A percentile compares a stretch with the other conserved stretches of the same genome.
Evolutionary conservation across 228 moss, liverwort and hornwort species (phyloP).

Genomic region (Sphagnum magellanicum): DNA sequence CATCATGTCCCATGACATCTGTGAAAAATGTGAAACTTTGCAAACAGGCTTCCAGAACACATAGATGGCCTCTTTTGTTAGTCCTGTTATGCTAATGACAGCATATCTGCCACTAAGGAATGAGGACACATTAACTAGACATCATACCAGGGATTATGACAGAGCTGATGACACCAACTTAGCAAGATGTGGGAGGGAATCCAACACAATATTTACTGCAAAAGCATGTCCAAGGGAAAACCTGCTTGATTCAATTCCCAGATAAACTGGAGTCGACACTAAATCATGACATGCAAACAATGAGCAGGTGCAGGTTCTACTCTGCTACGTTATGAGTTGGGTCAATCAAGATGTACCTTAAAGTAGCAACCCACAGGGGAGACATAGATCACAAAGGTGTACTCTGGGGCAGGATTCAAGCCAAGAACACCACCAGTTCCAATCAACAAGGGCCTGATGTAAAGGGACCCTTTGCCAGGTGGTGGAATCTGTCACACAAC

Average conservation of each 20-base stretch:
- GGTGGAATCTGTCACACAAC: constrained; percentile 38
- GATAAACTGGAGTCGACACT: no score
- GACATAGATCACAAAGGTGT: constrained; percentile 42
- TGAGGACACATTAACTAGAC: no score
- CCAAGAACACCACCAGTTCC: constrained; percentile 43
- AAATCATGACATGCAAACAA: no score
- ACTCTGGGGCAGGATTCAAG: constrained; percentile 43
- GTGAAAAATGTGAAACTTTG: no score
- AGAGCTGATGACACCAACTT: background rate
- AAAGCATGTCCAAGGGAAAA: background rate
- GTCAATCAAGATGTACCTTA: constrained; percentile 15
- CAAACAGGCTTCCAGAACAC: no score
- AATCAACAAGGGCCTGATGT: constrained; percentile 42
- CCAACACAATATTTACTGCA: background rate
- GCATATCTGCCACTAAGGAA: background rate
- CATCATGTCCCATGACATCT: no score
- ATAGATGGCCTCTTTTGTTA: no score
- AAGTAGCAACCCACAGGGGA: constrained; percentile 59
- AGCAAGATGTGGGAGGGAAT: background rate
- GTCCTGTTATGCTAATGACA: no score
- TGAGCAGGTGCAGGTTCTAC: no score
- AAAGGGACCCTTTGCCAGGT: constrained; percentile 42
- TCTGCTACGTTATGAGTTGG: no score
- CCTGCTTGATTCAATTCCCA: background rate
- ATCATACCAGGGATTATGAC: no score